Evolutionary conservation across 306 rosid genomes (phyloP).

Genomic region (Trichosanthes cucumerina): DNA sequence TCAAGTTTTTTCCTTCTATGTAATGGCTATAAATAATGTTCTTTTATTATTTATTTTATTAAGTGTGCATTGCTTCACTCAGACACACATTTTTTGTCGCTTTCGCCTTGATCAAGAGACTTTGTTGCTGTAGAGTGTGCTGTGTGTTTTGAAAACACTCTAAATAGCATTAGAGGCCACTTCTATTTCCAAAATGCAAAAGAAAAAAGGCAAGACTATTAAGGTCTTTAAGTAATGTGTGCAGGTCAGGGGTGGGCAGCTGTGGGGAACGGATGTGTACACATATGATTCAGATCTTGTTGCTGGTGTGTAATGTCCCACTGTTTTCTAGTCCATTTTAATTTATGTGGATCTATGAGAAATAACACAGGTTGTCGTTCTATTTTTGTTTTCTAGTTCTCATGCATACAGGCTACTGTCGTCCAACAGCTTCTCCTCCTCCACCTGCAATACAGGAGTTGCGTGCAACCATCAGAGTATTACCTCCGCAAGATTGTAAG

Average conservation of each 20-base stretch:
- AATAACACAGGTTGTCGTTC: neutral
- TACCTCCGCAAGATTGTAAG: slow-evolving; percentile 91
- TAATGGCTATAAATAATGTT: too few species aligned
- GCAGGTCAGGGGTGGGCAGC: slow-evolving; percentile 94
- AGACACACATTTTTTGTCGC: too few species aligned
- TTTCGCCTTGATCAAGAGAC: too few species aligned
- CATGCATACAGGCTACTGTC: slow-evolving; percentile 98
- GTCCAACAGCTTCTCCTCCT: slow-evolving; percentile 92
- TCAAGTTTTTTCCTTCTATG: too few species aligned
- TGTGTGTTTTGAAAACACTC: too few species aligned
- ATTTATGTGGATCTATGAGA: neutral
- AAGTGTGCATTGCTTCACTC: too few species aligned
- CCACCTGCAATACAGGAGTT: slow-evolving; percentile 80
- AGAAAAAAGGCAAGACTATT: neutral
- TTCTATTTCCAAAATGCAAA: neutral
- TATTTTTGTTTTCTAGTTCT: slow-evolving; percentile 58
- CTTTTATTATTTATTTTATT: too few species aligned
- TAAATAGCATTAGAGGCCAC: neutral
- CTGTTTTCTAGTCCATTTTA: neutral
- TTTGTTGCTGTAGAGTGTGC: too few species aligned
- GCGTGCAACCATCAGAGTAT: slow-evolving; percentile 59
- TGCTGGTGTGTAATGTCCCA: slow-evolving; percentile 48
- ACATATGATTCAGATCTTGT: slow-evolving; percentile 95
- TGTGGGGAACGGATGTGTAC: slow-evolving; percentile 97
- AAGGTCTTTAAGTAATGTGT: slow-evolving; percentile 17